Evolutionary conservation across 495 filamentous ascomycete species (phyloP).

Genomic region (Echria macrotheca): DNA sequence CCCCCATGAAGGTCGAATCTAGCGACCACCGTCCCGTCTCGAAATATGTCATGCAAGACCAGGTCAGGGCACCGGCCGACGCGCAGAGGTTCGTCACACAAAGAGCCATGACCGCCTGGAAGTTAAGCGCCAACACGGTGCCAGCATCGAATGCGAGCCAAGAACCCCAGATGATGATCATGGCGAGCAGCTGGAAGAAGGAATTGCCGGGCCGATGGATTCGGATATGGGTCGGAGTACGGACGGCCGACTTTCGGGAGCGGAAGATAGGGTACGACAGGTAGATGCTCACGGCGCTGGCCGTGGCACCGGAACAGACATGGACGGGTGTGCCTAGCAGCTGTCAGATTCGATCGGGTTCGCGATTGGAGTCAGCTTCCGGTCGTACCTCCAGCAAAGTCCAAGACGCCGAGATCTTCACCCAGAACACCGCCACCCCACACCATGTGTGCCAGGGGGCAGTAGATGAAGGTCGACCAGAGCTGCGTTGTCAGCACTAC

Average conservation of each 20-base stretch:
- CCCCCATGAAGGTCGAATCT: conserved; percentile 92
- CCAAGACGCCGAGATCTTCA: conserved; percentile 21
- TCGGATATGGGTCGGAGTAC: conserved; percentile 78
- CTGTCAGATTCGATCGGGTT: too few relatives aligned
- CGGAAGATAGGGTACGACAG: conserved; percentile 39
- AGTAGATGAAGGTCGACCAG: conserved; percentile 25
- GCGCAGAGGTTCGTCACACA: conserved; percentile 91
- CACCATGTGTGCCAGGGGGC: conserved; percentile 24
- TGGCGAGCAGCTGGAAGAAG: conserved; percentile 46
- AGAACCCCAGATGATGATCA: conserved; percentile 91
- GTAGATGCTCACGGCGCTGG: conserved; percentile 75
- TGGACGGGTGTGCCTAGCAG: conserved; percentile 69
- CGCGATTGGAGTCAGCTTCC: neutral
- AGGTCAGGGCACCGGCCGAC: conserved; percentile 74
- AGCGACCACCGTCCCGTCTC: conserved; percentile 93
- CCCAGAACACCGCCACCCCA: conserved; percentile 25
- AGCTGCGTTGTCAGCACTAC: conserved; percentile 12
- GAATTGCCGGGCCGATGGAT: conserved; percentile 41
- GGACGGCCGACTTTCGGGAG: conserved; percentile 52
- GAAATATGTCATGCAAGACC: conserved; percentile 80
- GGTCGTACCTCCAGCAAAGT: conserved; percentile 23
- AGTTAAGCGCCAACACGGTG: conserved; percentile 80
- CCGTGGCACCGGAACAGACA: conserved; percentile 73
- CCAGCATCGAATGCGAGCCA: conserved; percentile 97
- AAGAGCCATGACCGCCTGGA: conserved; percentile 87